Base-by-base conservation (phyloP, 2,329 filamentous ascomycete species). In the Paraphoma chrysanthemicola region DNA sequence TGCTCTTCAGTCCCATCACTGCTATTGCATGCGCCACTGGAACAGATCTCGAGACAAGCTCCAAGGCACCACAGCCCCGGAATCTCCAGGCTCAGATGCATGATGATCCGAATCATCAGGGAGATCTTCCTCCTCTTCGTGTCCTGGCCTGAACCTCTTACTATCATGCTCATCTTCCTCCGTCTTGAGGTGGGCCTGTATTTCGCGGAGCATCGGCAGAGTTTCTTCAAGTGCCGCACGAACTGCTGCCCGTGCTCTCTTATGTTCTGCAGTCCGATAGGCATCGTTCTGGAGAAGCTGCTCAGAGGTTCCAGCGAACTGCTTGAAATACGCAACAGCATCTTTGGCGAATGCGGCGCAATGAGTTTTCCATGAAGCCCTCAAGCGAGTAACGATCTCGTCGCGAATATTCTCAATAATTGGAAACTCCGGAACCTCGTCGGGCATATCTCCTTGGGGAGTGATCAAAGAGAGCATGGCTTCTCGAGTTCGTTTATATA, bases 291-390 rank as follows among this genome's bases (percentile, higher is more conserved):
- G 33, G 7, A 61, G 54, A 2, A 64, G 49, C 17, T 54, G 45
- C 4, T 54, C 44, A 12, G 44, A 18, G 6, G 45, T 50, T 0
- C 16, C 18, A 7, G 42, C 41, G 31, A 64, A 62, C 4, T 23
- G 50, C 4, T 48, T 6, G 1, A 64, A 11, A 2, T 42, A 17
- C 0, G 28, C 33, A 16, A 56, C 36, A 10, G 39, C 44, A 4
- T 48, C 30, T 5, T 12, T 9, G n/a, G 54, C 53, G 17, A 51
- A 62, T 1, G 31, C 11, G 1, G 54, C 41, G 48, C 59, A 56
- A 17, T 45, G 23, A 5, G 12, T 11, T 16, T 38, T 45, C 58
- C 58, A 63, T 6, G 10, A 3, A 0, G 45, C 30, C 6, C 17
- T 43, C 17, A 53, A 58, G 2, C 28, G 9, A 4, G 2, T 30